A percentile compares a stretch with the other conserved stretches of the same genome.
Conservation (phyloP, 1,139 yeast species). For the Groenewaldozyma auringiensis region DNA sequence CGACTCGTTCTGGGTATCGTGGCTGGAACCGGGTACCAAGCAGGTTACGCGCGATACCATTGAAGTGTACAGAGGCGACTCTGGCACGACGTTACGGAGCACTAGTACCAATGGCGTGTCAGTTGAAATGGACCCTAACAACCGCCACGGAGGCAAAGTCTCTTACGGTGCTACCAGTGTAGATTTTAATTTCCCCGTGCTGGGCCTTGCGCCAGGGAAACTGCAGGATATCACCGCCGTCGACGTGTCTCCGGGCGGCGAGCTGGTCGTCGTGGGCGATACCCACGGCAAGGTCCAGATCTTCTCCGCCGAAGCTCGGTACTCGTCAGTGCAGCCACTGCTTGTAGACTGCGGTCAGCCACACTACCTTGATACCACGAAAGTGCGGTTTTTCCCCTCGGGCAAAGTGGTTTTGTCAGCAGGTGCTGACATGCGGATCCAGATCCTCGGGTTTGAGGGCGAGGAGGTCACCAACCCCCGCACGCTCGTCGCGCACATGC, state of each 20-base stretch:
- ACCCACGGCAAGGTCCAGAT: constrained; percentile 36
- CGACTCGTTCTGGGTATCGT: constrained; percentile 1
- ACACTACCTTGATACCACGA: constrained; percentile 42
- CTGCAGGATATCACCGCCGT: constrained; percentile 24
- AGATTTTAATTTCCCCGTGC: not conserved
- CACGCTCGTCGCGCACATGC: constrained; percentile 41
- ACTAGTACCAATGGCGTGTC: not conserved
- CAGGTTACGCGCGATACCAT: constrained; percentile 13
- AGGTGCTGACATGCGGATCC: constrained; percentile 49
- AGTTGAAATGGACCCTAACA: not conserved
- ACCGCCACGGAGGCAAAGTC: not conserved
- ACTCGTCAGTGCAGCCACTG: constrained; percentile 19
- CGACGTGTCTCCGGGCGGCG: constrained; percentile 31
- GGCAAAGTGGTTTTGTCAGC: constrained; percentile 48
- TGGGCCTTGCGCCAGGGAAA: not conserved
- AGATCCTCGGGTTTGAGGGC: constrained; percentile 36
- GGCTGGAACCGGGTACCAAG: constrained; percentile 19
- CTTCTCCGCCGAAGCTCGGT: constrained; percentile 11
- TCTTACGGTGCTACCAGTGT: not conserved
- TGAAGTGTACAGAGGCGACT: not conserved
- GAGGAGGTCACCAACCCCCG: constrained; percentile 35
- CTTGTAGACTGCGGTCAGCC: constrained; percentile 14
- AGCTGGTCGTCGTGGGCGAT: constrained; percentile 37
- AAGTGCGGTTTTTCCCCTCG: constrained; percentile 48
- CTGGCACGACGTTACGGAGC: not conserved